phyloP scores from a whole-genome alignment of 257 asterid species.

The Solanum pinnatisectum region DNA sequence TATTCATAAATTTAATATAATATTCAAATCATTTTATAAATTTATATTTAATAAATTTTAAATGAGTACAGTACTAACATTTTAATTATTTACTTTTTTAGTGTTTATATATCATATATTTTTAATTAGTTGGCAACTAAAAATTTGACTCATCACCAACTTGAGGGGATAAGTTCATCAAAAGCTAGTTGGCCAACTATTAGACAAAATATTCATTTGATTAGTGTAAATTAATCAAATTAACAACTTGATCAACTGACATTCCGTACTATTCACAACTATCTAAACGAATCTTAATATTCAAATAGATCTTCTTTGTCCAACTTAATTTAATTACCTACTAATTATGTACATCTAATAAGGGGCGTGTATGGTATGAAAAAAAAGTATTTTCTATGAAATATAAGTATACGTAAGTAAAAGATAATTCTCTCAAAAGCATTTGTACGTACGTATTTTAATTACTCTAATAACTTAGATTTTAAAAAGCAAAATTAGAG shows the following conservation, averaged over 20 bases:
- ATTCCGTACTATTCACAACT: conserved; percentile 14
- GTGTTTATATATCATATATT: background rate
- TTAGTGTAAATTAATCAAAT: conserved; percentile 6
- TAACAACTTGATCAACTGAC: conserved; percentile 17
- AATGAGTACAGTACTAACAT: background rate
- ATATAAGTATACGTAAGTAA: background rate
- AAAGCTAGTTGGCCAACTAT: background rate
- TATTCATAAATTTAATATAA: too few species aligned
- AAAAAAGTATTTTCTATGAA: background rate
- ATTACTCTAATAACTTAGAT: background rate
- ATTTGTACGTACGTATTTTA: background rate
- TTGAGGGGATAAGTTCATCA: background rate
- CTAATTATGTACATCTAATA: background rate
- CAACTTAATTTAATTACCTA: background rate
- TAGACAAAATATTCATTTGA: background rate
- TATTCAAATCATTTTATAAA: too few species aligned
- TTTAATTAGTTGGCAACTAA: background rate
- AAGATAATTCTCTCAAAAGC: background rate
- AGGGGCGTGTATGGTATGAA: background rate
- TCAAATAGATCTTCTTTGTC: background rate
- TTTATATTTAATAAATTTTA: too few species aligned
- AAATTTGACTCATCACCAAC: background rate
- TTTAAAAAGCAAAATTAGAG: too few species aligned
- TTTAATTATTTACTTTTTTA: background rate
- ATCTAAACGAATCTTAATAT: background rate